Evolutionary conservation across 805 yeast species (phyloP).

Genomic region (Zygotorulaspora chibaensis): DNA sequence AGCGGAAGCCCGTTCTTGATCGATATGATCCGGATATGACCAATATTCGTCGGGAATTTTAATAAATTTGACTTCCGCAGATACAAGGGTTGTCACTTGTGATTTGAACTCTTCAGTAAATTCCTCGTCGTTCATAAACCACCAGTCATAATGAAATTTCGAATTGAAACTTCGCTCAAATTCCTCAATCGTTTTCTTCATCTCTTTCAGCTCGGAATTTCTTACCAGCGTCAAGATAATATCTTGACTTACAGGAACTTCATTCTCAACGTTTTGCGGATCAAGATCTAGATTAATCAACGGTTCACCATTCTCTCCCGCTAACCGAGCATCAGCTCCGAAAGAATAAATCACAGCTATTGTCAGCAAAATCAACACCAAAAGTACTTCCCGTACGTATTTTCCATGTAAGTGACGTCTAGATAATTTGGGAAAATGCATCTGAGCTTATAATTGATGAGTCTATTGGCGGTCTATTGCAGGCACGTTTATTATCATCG

Average conservation of each 20-base stretch:
- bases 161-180: conserved; percentile 87
- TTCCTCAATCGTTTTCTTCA: conserved; percentile 62
- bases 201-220: conserved; percentile 73
- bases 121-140: conserved; percentile 79
- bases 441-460: not conserved
- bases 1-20: conserved; percentile 44
- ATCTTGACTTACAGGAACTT: conserved; percentile 46
- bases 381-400: not conserved
- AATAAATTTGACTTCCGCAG: conserved; percentile 69
- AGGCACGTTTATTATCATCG: not conserved
- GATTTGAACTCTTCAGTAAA: conserved; percentile 64
- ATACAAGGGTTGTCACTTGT: conserved; percentile 49
- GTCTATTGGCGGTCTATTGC: not conserved
- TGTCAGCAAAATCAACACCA: not conserved
- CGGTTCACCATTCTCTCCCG: too few species aligned
- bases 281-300: not conserved
- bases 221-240: conserved; percentile 79
- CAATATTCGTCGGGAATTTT: conserved; percentile 54
- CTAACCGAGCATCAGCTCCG: not conserved
- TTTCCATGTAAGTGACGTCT: not conserved
- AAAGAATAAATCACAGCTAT: not conserved
- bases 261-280: not conserved
- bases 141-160: conserved; percentile 92
- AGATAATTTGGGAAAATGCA: not conserved
- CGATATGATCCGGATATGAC: conserved; percentile 52